Evolutionary conservation across 164 flowering plant genomes (phyloP), one percentile per base, ranked within the genome.

Genomic region (Platanus orientalis): DNA sequence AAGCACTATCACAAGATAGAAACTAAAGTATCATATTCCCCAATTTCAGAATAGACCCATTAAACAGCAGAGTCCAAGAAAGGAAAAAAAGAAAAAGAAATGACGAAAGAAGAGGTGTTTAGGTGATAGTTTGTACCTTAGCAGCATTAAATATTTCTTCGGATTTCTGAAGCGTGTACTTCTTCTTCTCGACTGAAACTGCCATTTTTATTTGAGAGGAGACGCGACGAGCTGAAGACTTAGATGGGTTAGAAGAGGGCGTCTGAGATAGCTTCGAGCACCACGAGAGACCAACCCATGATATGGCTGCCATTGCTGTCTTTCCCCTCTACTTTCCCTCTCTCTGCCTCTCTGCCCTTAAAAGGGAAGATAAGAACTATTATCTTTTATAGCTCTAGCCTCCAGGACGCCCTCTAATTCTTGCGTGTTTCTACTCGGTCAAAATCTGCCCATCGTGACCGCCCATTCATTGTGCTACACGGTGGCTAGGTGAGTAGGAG

Each of bases 91-190:
- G 12, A n/a, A n/a, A 2, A n/a, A 39, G 0, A 34, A 11, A 47
- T n/a, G 11, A 34, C 11, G 10, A n/a, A 39, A 57, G 16, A 64
- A 55, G 11, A 55, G 13, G 7, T 10, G 7, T 2, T 1, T 27
- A 55, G 28, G 16, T 24, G 32, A 12, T 9, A 1, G 25, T 54
- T 4, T 2, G 1, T 55, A 90, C 97, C 97, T 93, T 88, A 62
- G 96, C 98, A 24, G 78, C 84, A 58, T 78, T 64, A 79, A 88
- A 93, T 62, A 91, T 90, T 61, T 88, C 94, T 69, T 88, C 86
- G 6, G 97, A 90, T 63, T 90, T 90, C 58, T 81, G 70, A 32
- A 90, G 81, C 17, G 88, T 75, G 81, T 62, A 87, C 12, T 57
- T 74, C 80, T 88, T 79, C 73, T 83, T 82, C 64, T 81, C 90